A percentile compares a stretch with the other conserved stretches of the same genome.
phyloP scores from a whole-genome alignment of 2,329 filamentous ascomycete genomes.

The Aspergillus spinulosporus region DNA sequence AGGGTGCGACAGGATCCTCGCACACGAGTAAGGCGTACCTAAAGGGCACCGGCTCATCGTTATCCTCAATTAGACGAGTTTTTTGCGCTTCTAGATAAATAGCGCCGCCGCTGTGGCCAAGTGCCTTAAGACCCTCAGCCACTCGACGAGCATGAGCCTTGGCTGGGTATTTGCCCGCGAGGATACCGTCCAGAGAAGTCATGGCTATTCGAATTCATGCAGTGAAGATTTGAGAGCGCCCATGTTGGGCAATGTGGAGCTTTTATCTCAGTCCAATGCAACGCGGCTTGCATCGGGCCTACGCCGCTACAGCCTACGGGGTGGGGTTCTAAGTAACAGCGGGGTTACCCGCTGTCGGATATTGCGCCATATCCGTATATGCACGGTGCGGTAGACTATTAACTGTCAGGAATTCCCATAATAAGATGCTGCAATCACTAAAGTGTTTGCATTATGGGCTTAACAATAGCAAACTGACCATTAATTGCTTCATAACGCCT shows the following conservation, averaged over 20 bases:
- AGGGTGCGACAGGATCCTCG: not conserved
- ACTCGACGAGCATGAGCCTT: slow-evolving; percentile 84
- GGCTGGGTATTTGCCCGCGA: slow-evolving; percentile 69
- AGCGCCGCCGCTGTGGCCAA: slow-evolving; percentile 67
- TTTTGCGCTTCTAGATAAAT: slow-evolving; percentile 87
- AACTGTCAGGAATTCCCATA: too few relatives aligned
- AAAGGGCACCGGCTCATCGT: slow-evolving; percentile 79
- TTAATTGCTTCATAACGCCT: not conserved
- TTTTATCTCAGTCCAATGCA: slow-evolving; percentile 8
- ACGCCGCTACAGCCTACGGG: not conserved
- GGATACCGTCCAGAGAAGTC: slow-evolving; percentile 41
- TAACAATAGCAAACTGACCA: too few relatives aligned
- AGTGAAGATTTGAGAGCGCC: not conserved
- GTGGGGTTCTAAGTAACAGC: slow-evolving; percentile 5
- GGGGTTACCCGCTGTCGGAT: not conserved
- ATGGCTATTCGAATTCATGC: slow-evolving; percentile 22
- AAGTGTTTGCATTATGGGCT: too few relatives aligned
- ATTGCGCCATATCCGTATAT: too few relatives aligned
- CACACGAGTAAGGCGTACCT: slow-evolving; percentile 52
- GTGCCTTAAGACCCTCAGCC: slow-evolving; percentile 70
- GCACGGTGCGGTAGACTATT: too few relatives aligned
- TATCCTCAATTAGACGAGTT: slow-evolving; percentile 82
- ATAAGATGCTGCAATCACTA: too few relatives aligned
- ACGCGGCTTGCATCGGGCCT: slow-evolving; percentile 4
- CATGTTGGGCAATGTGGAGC: not conserved